phyloP scores from a whole-genome alignment of 2,329 filamentous ascomycete genomes.

The Fusarium transvaalense region DNA sequence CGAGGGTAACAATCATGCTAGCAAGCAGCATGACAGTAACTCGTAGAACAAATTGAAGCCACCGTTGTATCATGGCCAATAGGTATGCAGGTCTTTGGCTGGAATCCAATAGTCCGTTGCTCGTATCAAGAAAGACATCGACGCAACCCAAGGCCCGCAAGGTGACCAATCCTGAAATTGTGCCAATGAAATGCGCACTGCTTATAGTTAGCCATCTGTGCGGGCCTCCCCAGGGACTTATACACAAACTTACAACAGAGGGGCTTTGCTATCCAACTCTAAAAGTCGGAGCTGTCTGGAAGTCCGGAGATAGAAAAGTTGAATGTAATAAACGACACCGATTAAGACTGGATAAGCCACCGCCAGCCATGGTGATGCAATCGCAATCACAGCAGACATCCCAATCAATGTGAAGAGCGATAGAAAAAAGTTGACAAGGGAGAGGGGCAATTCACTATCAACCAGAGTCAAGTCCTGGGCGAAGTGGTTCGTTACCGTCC shows the following conservation, averaged over 20 bases:
- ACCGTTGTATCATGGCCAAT: constrained; percentile 63
- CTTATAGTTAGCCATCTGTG: background rate
- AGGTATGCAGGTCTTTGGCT: constrained; percentile 61
- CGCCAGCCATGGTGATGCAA: constrained; percentile 56
- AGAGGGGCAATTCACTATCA: constrained; percentile 52
- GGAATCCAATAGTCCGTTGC: constrained; percentile 59
- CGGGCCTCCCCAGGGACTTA: background rate
- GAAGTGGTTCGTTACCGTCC: constrained; percentile 53
- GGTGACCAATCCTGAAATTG: constrained; percentile 65
- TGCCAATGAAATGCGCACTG: constrained; percentile 64
- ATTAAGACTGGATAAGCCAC: constrained; percentile 63
- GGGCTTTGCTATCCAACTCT: constrained; percentile 69
- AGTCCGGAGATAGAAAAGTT: constrained; percentile 69
- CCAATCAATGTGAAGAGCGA: background rate
- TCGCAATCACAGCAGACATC: constrained; percentile 49
- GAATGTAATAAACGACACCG: constrained; percentile 61
- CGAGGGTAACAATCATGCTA: constrained; percentile 59
- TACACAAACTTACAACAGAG: constrained; percentile 57
- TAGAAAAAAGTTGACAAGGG: constrained; percentile 42
- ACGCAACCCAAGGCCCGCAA: constrained; percentile 63
- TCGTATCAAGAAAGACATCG: constrained; percentile 35
- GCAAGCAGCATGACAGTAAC: constrained; percentile 63
- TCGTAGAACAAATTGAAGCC: constrained; percentile 65
- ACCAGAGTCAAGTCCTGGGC: constrained; percentile 56
- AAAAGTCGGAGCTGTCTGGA: constrained; percentile 69